Conservation (phyloP, 1,284 basidiomycete species). For the Ustilago shanxiensis region DNA sequence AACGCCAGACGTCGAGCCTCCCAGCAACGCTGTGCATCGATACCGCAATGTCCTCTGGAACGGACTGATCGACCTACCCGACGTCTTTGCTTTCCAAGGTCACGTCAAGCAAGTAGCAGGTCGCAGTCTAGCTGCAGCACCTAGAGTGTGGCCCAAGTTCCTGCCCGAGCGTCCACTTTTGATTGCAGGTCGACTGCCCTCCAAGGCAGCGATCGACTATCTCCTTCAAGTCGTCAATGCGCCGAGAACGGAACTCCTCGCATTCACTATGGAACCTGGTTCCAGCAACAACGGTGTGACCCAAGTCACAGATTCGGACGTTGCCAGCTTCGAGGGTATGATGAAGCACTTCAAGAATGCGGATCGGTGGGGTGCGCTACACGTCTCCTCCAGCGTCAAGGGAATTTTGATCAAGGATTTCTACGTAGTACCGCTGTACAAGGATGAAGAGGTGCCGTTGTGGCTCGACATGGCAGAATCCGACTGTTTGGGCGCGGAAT, state of each 20-base stretch:
- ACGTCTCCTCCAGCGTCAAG: conserved; percentile 50
- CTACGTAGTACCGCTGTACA: conserved; percentile 61
- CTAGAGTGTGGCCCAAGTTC: conserved; percentile 47
- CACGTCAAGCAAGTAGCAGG: conserved; percentile 62
- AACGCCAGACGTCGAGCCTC: conserved; percentile 42
- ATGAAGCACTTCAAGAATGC: conserved; percentile 41
- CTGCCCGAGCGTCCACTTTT: conserved; percentile 52
- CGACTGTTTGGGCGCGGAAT: conserved; percentile 43
- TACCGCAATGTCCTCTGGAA: conserved; percentile 58
- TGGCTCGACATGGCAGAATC: conserved; percentile 61
- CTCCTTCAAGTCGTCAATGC: conserved; percentile 61
- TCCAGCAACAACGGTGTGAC: conserved; percentile 23
- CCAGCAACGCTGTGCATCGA: conserved; percentile 28
- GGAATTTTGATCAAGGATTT: conserved; percentile 66
- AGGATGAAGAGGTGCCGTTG: conserved; percentile 57
- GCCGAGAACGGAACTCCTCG: conserved; percentile 59
- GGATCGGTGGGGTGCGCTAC: conserved; percentile 64
- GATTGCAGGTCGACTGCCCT: conserved; percentile 66
- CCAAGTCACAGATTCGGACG: conserved; percentile 21
- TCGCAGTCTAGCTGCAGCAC: conserved; percentile 22
- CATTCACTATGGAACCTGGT: conserved; percentile 56
- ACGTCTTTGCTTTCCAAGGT: conserved; percentile 61
- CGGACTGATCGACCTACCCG: conserved; percentile 68
- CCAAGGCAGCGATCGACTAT: conserved; percentile 61
- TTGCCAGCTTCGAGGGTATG: conserved; percentile 34